A percentile compares a stretch with the other conserved stretches of the same genome.
phyloP scores from a whole-genome alignment of 2,329 filamentous ascomycete species.

The Penicillium sp. region DNA sequence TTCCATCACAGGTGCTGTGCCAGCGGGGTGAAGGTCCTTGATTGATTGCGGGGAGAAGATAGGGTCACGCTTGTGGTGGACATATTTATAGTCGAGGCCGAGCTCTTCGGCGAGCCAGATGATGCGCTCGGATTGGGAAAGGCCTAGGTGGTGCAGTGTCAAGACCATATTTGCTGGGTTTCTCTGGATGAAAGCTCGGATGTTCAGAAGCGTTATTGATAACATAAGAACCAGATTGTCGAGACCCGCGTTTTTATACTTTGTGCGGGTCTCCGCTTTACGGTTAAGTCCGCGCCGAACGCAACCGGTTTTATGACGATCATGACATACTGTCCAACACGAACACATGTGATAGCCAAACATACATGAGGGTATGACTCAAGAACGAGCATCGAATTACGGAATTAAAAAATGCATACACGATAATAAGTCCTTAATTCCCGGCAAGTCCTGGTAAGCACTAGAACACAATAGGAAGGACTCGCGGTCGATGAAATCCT shows the following conservation, averaged over 20 bases:
- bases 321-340: neutral
- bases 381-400: no score
- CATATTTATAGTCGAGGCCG: conserved; percentile 17
- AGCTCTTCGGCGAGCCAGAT: conserved; percentile 27
- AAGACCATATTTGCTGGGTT: conserved; percentile 15
- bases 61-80: conserved; percentile 23
- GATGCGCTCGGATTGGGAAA: conserved; percentile 26
- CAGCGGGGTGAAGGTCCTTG: conserved; percentile 20
- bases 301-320: neutral
- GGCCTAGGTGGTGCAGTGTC: conserved; percentile 21
- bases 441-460: neutral
- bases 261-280: neutral
- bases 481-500: neutral
- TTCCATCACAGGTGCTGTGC: conserved; percentile 23
- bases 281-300: no score
- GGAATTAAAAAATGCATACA: neutral
- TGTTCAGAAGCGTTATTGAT: neutral
- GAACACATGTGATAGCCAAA: neutral
- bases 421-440: neutral
- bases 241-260: neutral
- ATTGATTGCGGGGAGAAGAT: conserved; percentile 21
- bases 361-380: no score
- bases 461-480: neutral
- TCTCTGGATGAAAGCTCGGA: neutral
- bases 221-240: neutral